Conservation (phyloP, 2,329 filamentous ascomycete species). For the Aspergillus pseudoglaucus region DNA sequence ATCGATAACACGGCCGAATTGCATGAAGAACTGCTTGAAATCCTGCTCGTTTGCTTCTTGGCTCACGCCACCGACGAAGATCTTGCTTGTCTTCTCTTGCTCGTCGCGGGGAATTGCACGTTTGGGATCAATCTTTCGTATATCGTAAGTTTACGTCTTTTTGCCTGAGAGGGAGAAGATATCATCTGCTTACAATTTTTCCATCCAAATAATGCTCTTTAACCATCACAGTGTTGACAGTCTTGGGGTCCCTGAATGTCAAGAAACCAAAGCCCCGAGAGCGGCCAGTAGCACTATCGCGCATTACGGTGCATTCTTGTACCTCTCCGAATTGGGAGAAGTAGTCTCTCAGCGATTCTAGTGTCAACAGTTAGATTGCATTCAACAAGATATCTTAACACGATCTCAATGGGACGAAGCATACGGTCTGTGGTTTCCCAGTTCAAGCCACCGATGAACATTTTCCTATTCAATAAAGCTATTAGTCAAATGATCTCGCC, state of each 20-base stretch:
- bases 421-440: slow-evolving; percentile 99
- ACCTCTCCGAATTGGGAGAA: slow-evolving; percentile 98
- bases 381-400: background rate
- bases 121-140: slow-evolving; percentile 83
- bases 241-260: slow-evolving; percentile 96
- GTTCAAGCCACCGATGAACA: slow-evolving; percentile 98
- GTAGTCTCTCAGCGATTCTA: slow-evolving; percentile 93
- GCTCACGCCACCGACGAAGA: slow-evolving; percentile 95
- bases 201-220: slow-evolving; percentile 98
- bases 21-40: slow-evolving; percentile 93
- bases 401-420: slow-evolving; percentile 30
- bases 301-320: slow-evolving; percentile 98
- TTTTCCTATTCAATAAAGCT: slow-evolving; percentile 63
- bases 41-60: slow-evolving; percentile 95
- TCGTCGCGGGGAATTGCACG: slow-evolving; percentile 94
- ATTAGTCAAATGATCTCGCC: slow-evolving; percentile 23
- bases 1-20: slow-evolving; percentile 93
- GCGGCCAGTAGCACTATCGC: slow-evolving; percentile 85
- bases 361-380: slow-evolving; percentile 19
- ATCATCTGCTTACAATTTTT: slow-evolving; percentile 70
- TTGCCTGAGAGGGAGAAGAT: slow-evolving; percentile 2
- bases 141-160: slow-evolving; percentile 17
- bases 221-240: slow-evolving; percentile 98
- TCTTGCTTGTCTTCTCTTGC: slow-evolving; percentile 97
- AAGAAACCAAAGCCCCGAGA: slow-evolving; percentile 96